Evolutionary conservation across 345 rosid species (phyloP), one percentile per base, ranked within the genome.

Genomic region (Turritis glabra): DNA sequence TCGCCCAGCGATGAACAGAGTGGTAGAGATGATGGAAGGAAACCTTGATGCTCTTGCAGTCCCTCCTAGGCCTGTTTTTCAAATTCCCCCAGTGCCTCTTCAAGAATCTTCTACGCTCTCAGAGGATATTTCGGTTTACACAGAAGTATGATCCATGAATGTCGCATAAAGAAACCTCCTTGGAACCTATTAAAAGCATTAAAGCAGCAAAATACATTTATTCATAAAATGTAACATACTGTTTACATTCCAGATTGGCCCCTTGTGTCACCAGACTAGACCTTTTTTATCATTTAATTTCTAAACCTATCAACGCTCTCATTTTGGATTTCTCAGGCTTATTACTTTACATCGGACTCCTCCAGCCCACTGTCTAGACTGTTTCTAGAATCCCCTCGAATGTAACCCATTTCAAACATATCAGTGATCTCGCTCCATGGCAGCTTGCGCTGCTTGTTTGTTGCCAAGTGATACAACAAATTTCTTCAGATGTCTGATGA

Each of bases 401-500:
- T 82, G 14, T 82, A 75, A 60, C 53, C 83, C 84, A 85, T 65
- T 8, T 89, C 87, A 69, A 85, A 84, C 15, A 90, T 81, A 84
- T 87, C 88, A 4, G 84, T 64, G 46, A 82, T 66, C 71, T 81
- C 82, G 52, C 73, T 57, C 22, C 3, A 2, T 79, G 50, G 66
- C 29, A 55, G 65, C 66, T 37, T 74, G 23, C 22, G 37, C 77
- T 58, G 72, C 66, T 33, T 55, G 40, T 74, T 65, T 73, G 22
- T 85, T 91, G 73, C 78, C 83, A 48, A 91, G 72, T 21, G 87
- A 75, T 53, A 78, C 48, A 30, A 89, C 92, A 69, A 84, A 93
- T 72, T 87, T 90, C 87, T 88, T 89, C 69, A 91, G 82, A 70
- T 89, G 91, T 76, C 73, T 85, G 46, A 91, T 88, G 84, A 88